Evolutionary conservation across 2,329 filamentous ascomycete species (phyloP).

Genomic region (Diaporthe sp.): DNA sequence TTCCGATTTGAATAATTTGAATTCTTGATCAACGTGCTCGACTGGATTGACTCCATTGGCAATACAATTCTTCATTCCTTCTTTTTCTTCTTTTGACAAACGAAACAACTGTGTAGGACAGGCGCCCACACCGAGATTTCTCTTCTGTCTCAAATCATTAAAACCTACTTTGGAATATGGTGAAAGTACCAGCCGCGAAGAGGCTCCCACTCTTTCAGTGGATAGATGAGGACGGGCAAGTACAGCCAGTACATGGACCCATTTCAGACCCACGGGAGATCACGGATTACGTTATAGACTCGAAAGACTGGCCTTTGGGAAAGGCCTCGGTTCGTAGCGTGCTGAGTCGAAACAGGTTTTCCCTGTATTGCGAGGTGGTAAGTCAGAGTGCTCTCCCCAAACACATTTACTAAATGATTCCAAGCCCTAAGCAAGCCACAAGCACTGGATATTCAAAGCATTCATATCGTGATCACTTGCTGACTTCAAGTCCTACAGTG

Average conservation of each 20-base stretch:
- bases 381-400: not conserved
- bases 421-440: no score
- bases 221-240: not conserved
- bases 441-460: no score
- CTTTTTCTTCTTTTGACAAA: not conserved
- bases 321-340: not conserved
- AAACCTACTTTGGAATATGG: not conserved
- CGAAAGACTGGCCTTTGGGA: not conserved
- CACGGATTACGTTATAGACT: conserved; percentile 8
- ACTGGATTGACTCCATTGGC: not conserved
- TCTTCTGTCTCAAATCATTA: not conserved
- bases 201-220: not conserved
- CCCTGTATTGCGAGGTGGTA: not conserved
- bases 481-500: not conserved
- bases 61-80: no score
- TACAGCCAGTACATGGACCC: not conserved
- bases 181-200: not conserved
- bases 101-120: not conserved
- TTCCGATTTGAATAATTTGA: not conserved
- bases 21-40: not conserved
- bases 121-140: not conserved
- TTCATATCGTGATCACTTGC: not conserved
- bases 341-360: not conserved
- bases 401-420: not conserved
- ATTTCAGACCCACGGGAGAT: not conserved